Evolutionary conservation across 225 moss, liverwort and hornwort genomes (phyloP).

Genomic region (Polytrichum commune): DNA sequence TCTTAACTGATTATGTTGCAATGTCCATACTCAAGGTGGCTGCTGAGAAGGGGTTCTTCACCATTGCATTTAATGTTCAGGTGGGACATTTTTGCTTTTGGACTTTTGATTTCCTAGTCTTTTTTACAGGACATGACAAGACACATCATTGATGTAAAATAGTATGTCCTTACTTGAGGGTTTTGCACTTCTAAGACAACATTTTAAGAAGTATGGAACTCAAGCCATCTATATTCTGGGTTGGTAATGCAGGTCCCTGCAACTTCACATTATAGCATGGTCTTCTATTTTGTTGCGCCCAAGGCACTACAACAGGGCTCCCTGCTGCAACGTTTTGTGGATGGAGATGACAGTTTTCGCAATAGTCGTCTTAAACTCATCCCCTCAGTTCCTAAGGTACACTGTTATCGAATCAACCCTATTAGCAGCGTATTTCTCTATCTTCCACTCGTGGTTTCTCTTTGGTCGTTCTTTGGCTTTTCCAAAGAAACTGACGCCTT

Average conservation of each 20-base stretch:
- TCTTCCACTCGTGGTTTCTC: too few species aligned
- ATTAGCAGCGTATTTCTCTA: too few species aligned
- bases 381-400: constrained; percentile 85
- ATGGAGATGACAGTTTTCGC: constrained; percentile 81
- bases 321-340: constrained; percentile 73
- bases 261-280: constrained; percentile 81
- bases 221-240: not conserved
- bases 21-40: constrained; percentile 40
- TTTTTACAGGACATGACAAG: too few species aligned
- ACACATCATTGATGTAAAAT: too few species aligned
- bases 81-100: constrained; percentile 22
- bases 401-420: not conserved
- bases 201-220: too few species aligned
- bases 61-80: constrained; percentile 86
- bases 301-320: constrained; percentile 55
- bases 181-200: too few species aligned
- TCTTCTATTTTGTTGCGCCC: constrained; percentile 84
- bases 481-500: too few species aligned
- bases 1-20: too few species aligned
- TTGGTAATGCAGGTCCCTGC: constrained; percentile 65
- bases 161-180: too few species aligned
- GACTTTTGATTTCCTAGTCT: not conserved
- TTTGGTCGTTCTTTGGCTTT: not conserved
- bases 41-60: constrained; percentile 64
- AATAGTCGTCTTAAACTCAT: constrained; percentile 89